phyloP scores from a whole-genome alignment of 768 basidiomycete genomes.

The Myochromella boudieri region DNA sequence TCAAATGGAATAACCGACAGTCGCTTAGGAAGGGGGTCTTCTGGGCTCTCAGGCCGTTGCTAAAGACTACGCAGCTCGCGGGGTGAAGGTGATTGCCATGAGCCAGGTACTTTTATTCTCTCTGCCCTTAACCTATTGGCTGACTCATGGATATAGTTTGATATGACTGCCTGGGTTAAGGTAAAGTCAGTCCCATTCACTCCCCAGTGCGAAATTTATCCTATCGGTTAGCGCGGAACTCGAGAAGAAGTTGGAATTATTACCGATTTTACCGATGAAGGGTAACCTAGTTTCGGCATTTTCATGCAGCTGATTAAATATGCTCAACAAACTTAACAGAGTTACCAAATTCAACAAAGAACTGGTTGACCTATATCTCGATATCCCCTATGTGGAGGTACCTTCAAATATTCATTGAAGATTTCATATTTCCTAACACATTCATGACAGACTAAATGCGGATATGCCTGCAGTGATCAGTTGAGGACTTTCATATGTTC shows the following conservation, averaged over 20 bases:
- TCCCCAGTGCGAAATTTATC: constrained; percentile 5
- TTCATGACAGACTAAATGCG: constrained; percentile 71
- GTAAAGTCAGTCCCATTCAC: constrained; percentile 31
- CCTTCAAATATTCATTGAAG: constrained; percentile 11
- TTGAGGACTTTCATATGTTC: constrained; percentile 36
- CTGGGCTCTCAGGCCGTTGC: constrained; percentile 92
- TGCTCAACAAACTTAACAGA: constrained; percentile 35
- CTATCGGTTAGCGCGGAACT: constrained; percentile 70
- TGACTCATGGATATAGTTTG: constrained; percentile 52
- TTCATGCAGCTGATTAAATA: constrained; percentile 1
- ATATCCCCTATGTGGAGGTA: constrained; percentile 76
- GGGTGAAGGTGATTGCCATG: constrained; percentile 76
- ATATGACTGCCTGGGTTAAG: constrained; percentile 97
- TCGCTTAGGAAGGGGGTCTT: constrained; percentile 73
- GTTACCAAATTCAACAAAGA: constrained; percentile 80
- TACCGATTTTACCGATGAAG: constrained; percentile 74
- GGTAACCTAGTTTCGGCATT: constrained; percentile 33
- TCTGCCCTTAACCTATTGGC: constrained; percentile 10
- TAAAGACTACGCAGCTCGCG: constrained; percentile 61
- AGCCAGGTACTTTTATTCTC: constrained; percentile 62
- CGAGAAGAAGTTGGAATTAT: constrained; percentile 82
- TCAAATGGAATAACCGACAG: constrained; percentile 11
- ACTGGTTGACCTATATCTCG: constrained; percentile 75
- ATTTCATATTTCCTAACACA: constrained; percentile 13
- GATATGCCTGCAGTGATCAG: constrained; percentile 95